These are phyloP conservation scores for Rhododendron williamsianum DNA, from an alignment of 148 eudicot genomes.

Conservation along the genomic window DNA sequence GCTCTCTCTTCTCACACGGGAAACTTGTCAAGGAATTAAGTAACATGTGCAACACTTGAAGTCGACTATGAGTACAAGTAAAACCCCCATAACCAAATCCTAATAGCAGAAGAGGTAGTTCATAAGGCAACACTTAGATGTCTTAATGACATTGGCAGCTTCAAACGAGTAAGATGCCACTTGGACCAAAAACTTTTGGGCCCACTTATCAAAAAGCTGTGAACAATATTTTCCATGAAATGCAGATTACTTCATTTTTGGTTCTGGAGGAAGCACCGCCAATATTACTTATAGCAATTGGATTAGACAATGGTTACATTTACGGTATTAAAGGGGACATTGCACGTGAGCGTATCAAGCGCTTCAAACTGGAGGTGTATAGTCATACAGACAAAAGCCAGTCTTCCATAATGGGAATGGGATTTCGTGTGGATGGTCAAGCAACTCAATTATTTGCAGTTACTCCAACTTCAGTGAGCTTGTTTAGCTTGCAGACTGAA, in stretches of 20 bases:
- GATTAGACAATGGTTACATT: conserved; percentile 84
- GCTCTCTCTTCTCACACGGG: not conserved
- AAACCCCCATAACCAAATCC: not conserved
- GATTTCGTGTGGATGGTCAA: conserved; percentile 84
- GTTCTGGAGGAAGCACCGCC: conserved; percentile 94
- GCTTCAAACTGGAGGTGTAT: conserved; percentile 79
- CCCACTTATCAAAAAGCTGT: not conserved
- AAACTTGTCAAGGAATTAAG: not conserved
- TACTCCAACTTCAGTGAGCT: conserved; percentile 74
- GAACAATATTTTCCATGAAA: not conserved
- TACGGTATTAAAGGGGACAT: conserved; percentile 96
- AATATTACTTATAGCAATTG: conserved; percentile 76
- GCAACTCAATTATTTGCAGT: conserved; percentile 83
- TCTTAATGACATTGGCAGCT: not conserved
- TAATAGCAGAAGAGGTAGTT: not conserved
- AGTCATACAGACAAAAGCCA: conserved; percentile 45
- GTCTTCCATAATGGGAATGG: conserved; percentile 73
- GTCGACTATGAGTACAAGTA: not conserved
- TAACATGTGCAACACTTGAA: not conserved
- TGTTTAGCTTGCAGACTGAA: conserved; percentile 74
- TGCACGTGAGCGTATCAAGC: conserved; percentile 91
- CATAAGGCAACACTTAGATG: not conserved
- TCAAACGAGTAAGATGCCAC: not conserved
- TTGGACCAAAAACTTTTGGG: not conserved
- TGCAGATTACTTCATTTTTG: conserved; percentile 83